These are phyloP conservation scores for Amniculicola lignicola DNA, from an alignment of 495 filamentous ascomycete genomes.

Conservation along the genomic window DNA sequence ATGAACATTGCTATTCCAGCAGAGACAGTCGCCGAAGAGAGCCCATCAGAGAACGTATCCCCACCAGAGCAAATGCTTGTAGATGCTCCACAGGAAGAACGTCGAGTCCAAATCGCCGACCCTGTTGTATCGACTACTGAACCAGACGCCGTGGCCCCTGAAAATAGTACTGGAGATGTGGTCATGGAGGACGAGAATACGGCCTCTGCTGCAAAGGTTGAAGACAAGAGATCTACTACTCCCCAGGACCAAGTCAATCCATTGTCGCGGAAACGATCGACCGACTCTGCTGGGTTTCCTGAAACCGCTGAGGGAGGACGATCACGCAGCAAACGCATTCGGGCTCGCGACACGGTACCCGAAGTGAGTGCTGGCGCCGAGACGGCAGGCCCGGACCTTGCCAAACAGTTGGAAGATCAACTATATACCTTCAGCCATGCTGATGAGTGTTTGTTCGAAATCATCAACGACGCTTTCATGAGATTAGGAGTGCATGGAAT, in stretches of 20 bases:
- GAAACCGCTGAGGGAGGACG: conserved; percentile 57
- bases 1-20: conserved; percentile 42
- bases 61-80: not conserved
- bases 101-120: not conserved
- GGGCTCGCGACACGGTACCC: conserved; percentile 68
- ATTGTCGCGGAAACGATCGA: conserved; percentile 59
- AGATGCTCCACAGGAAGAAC: no score
- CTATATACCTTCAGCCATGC: conserved; percentile 64
- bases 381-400: conserved; percentile 57
- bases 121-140: not conserved
- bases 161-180: conserved; percentile 8
- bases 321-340: conserved; percentile 77
- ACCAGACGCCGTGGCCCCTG: not conserved
- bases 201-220: conserved; percentile 9
- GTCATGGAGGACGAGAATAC: conserved; percentile 22
- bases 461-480: conserved; percentile 61
- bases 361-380: conserved; percentile 53
- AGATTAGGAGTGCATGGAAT: conserved; percentile 61
- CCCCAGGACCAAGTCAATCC: conserved; percentile 12
- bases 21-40: conserved; percentile 22
- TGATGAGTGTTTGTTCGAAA: conserved; percentile 73
- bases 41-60: conserved; percentile 19
- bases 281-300: conserved; percentile 58
- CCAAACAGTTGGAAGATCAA: conserved; percentile 70
- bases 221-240: conserved; percentile 12